Evolutionary conservation across 768 basidiomycete genomes (phyloP), one percentile per base, ranked within the genome.

Genomic region (Serendipita sp.): DNA sequence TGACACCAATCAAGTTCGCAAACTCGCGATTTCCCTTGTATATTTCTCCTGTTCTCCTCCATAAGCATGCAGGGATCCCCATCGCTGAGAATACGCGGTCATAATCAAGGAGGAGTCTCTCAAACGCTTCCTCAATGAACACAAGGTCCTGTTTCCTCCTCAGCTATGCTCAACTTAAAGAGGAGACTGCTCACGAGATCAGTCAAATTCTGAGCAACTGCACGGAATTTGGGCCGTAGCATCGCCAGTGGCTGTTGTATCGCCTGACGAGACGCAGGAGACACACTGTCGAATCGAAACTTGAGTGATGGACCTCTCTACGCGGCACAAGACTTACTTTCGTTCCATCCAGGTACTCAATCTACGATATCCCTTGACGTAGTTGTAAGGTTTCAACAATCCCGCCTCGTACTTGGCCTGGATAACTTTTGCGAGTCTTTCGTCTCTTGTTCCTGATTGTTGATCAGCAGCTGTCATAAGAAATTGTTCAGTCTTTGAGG

Each of bases 1-100:
- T 89, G 34, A 96, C 79, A 23, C 93, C 86, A 36, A 96, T 82
- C 5, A 98, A 77, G 70, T 91, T 90, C 3, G 91, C 86, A 72
- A 99, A 97, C 74, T 95, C 93, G 64, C 91, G 82, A 72, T 99
- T 99, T 48, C 88, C 94, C 73, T 98, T 98, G 79, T 97, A 98
- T 67, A 98, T 98, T 76, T 98, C 94, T 37, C 95, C 95, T 2
- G 95, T 99, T 55, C 95, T 78, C 31, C 94, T 80, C 95, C 95
- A 98, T 3, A 97, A 80, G 68, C 95, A 99, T 0, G 93, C 93
- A 0, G 95, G 95, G 2, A 98, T 92, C 37, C 91, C 93, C 87
- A 99, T 97, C 0, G 91, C 92, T 62, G 86, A 86, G 74, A 91
- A 91, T 13, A 89, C 91, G 27, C 93, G 86, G 72, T 97, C 95